Base-by-base conservation (phyloP, 192 early-diverging fungal genomes). In the Linnemannia elongata region DNA sequence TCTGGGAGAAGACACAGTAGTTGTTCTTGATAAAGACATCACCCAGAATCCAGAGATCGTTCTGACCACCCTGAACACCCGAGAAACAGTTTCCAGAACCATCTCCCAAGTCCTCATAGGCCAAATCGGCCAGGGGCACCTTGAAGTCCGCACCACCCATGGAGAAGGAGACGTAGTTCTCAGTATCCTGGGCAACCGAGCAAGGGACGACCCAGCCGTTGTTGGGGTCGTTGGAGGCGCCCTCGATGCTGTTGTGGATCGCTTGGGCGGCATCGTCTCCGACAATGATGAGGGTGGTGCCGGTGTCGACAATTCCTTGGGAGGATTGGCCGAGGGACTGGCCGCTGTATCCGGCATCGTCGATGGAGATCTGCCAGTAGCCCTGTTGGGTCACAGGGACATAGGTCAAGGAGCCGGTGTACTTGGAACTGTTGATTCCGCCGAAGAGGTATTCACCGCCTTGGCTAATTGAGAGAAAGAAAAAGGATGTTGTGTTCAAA, bases 11-110 rank as follows among this genome's bases (percentile, higher is more conserved):
- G 74, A 93, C 92, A 42, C 91, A 89, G 73, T 94, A 95, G 80
- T 92, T 92, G 66, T 93, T 93, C 81, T 92, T 92, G 69, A 95
- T 80, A 82, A 95, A 95, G 18, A 92, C 89, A 81, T 94, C 93
- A 63, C 94, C 94, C 24, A 95, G 74, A 54, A 95, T 95, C 27
- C 80, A 81, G 54, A 89, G 81, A 39, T 66, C 73, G 17, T 84
- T 54, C 72, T 82, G 69, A 42, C 76, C 82, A 74, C 86, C 85
- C 74, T 82, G 85, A 47, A 89, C 78, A 49, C 88, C 83, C 27
- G 75, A 80, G 79, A 86, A 9, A 73, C 78, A 80, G 74, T 79
- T 75, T 30, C 80, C 80, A 5, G 80, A 81, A 27, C 80, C 80
- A 69, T 81, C 80, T 20, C 80, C 74, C 22, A 82, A 10, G 38